These are phyloP conservation scores for Suillus americanus DNA, from an alignment of 768 basidiomycete genomes.

Conservation along the genomic window DNA sequence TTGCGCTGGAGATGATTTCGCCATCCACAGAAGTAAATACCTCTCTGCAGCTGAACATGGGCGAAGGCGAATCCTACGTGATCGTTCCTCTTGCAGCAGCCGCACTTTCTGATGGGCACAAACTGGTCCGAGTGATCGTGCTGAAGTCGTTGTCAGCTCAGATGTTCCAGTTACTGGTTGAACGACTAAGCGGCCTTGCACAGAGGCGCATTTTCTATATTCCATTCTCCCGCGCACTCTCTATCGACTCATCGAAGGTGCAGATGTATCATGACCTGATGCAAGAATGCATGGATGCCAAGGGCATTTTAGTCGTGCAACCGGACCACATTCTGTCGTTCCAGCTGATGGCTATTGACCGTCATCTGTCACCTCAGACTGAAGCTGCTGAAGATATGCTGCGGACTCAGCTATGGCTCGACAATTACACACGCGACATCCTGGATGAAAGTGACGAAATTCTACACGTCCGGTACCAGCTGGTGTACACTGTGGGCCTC, in stretches of 20 bases:
- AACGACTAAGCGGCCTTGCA: conserved; percentile 42
- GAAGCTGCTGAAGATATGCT: conserved; percentile 14
- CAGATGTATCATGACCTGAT: conserved; percentile 31
- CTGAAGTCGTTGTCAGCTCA: conserved; percentile 47
- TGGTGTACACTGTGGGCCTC: background rate
- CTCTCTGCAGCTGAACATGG: conserved; percentile 56
- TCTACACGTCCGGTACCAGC: background rate
- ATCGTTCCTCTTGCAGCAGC: conserved; percentile 39
- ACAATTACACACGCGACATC: background rate
- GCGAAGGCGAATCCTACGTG: conserved; percentile 52
- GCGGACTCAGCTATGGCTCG: conserved; percentile 16
- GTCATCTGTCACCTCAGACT: conserved; percentile 22
- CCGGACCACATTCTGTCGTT: conserved; percentile 57
- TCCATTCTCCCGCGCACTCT: conserved; percentile 48
- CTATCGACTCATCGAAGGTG: conserved; percentile 18
- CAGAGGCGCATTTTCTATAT: conserved; percentile 49
- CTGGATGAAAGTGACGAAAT: background rate
- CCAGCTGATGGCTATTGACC: conserved; percentile 46
- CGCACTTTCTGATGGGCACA: conserved; percentile 39
- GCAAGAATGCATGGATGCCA: conserved; percentile 35
- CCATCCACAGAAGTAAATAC: conserved; percentile 39
- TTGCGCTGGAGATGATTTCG: conserved; percentile 48
- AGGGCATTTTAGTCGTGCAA: conserved; percentile 49
- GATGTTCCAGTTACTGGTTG: conserved; percentile 48
- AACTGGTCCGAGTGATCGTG: conserved; percentile 48